These are phyloP conservation scores for Jackrogersella minutella DNA, from an alignment of 495 filamentous ascomycete species.

Conservation along the genomic window DNA sequence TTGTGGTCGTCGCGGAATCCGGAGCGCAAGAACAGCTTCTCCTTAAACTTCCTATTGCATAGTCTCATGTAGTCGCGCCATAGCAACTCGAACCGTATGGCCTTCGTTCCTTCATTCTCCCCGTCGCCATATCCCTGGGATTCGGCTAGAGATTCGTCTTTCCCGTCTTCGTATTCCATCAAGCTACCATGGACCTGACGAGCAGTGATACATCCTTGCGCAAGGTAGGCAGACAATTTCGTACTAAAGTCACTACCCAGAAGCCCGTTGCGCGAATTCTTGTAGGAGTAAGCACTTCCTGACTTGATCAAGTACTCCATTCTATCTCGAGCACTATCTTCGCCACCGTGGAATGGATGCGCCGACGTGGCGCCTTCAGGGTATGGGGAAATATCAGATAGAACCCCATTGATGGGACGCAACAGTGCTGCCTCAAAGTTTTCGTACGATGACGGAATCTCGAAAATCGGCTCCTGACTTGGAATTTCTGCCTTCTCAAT, in stretches of 20 bases:
- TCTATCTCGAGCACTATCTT: constrained; percentile 61
- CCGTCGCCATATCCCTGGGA: constrained; percentile 66
- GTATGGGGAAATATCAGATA: constrained; percentile 50
- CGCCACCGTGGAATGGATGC: constrained; percentile 74
- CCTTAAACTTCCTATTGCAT: constrained; percentile 69
- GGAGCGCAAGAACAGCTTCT: constrained; percentile 64
- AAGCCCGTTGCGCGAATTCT: constrained; percentile 72
- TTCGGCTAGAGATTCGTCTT: constrained; percentile 44
- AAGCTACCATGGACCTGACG: constrained; percentile 71
- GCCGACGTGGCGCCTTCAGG: constrained; percentile 61
- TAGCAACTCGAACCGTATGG: constrained; percentile 72
- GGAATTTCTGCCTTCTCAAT: constrained; percentile 57
- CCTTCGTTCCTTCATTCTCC: constrained; percentile 72
- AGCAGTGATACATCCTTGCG: constrained; percentile 72
- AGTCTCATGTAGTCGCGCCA: constrained; percentile 82
- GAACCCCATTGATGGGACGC: constrained; percentile 55
- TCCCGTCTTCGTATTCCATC: constrained; percentile 68
- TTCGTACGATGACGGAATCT: constrained; percentile 61
- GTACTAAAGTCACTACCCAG: constrained; percentile 72
- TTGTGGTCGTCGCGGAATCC: constrained; percentile 62
- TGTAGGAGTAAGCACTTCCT: constrained; percentile 66
- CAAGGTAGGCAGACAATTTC: constrained; percentile 73
- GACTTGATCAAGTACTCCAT: constrained; percentile 65
- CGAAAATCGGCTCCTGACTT: constrained; percentile 64
- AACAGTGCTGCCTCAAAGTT: constrained; percentile 60